Percentiles rank a stretch among this genome's conserved stretches.
Evolutionary conservation across 164 flowering plant genomes (phyloP).

Genomic region (Macadamia integrifolia): DNA sequence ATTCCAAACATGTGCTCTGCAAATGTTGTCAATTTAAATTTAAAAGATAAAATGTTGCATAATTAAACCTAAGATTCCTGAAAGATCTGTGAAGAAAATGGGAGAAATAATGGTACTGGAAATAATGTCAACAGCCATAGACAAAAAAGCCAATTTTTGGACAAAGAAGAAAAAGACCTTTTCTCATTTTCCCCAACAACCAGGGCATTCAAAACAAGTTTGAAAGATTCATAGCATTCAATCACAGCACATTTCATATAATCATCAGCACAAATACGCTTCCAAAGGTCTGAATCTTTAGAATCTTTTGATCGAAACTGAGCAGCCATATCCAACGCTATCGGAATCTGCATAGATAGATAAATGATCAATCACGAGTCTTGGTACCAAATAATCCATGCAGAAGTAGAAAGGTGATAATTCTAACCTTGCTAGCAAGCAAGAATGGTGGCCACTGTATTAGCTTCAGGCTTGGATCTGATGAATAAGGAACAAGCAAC

Average conservation of each 20-base stretch:
- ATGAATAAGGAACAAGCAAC: constrained; percentile 83
- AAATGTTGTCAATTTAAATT: neutral
- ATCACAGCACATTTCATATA: constrained; percentile 96
- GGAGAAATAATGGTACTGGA: too few relatives aligned
- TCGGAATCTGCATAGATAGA: constrained; percentile 64
- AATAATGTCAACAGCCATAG: too few relatives aligned
- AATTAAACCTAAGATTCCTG: neutral
- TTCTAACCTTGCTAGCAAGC: constrained; percentile 91
- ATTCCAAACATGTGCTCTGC: too few relatives aligned
- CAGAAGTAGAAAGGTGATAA: constrained; percentile 1
- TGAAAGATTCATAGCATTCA: constrained; percentile 93
- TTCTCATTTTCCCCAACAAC: constrained; percentile 88
- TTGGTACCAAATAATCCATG: constrained; percentile 1
- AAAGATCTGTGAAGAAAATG: neutral
- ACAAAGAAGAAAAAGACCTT: constrained; percentile 37
- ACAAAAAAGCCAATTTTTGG: neutral
- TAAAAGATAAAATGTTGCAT: neutral
- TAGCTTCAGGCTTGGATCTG: constrained; percentile 74
- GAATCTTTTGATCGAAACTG: constrained; percentile 67
- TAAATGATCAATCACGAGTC: constrained; percentile 8
- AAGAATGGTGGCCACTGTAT: constrained; percentile 99
- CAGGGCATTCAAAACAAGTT: constrained; percentile 53
- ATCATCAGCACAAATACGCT: constrained; percentile 90
- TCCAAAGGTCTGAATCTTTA: constrained; percentile 89
- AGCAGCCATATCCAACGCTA: constrained; percentile 95